Evolutionary conservation across 1,139 yeast species (phyloP).

Genomic region (Geotrichum cucujoidarum): DNA sequence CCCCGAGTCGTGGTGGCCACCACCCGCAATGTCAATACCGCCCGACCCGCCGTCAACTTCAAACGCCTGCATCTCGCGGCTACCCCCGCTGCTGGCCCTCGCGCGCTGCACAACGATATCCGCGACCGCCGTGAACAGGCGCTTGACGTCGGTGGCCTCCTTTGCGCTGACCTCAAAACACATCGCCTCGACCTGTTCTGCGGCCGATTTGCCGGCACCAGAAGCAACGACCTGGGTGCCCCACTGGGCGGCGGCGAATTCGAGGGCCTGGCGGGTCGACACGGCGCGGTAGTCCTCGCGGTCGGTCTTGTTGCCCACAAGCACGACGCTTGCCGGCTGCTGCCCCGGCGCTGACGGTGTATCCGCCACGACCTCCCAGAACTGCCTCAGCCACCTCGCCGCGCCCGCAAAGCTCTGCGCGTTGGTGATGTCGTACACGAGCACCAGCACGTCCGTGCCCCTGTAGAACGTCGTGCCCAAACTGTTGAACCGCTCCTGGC

Average conservation of each 20-base stretch:
- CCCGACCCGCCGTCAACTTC: conserved; percentile 13
- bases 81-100: too few species aligned
- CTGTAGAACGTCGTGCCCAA: conserved; percentile 56
- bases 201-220: neutral
- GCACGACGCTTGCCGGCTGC: conserved; percentile 46
- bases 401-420: conserved; percentile 48
- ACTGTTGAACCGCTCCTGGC: conserved; percentile 59
- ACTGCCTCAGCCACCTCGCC: conserved; percentile 48
- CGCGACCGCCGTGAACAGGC: conserved; percentile 20
- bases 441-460: conserved; percentile 55
- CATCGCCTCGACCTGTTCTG: neutral
- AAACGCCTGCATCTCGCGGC: conserved; percentile 9
- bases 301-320: conserved; percentile 56
- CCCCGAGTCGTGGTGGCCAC: neutral
- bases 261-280: conserved; percentile 23
- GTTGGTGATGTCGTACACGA: conserved; percentile 54
- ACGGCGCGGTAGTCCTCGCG: conserved; percentile 25
- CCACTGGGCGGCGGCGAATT: conserved; percentile 19
- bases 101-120: conserved; percentile 16
- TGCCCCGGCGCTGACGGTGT: too few species aligned
- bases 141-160: conserved; percentile 20
- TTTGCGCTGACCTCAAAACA: conserved; percentile 24
- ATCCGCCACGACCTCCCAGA: conserved; percentile 48
- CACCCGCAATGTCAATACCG: conserved; percentile 7
- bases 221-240: conserved; percentile 6